A percentile compares a stretch with the other conserved stretches of the same genome.
Evolutionary conservation across 2,329 filamentous ascomycete species (phyloP).

Genomic region (Neocucurbitaria cava): DNA sequence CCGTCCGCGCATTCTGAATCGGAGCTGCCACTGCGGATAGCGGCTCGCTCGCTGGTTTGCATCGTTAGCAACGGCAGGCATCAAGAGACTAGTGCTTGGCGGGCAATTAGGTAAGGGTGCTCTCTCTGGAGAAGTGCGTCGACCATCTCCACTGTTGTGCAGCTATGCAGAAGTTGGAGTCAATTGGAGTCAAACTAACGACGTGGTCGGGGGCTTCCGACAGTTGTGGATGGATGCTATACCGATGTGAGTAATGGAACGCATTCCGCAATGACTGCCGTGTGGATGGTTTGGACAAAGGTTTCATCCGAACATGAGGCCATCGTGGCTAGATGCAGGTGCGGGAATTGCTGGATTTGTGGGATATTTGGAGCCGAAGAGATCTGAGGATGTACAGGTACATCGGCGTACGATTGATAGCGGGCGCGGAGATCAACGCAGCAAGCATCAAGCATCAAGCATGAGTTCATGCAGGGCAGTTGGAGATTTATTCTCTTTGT

Average conservation of each 20-base stretch:
- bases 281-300: not conserved
- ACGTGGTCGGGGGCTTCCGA: not conserved
- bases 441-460: not conserved
- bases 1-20: conserved; percentile 15
- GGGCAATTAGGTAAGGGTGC: not conserved
- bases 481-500: not conserved
- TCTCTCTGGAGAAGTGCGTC: not conserved
- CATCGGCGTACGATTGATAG: not conserved
- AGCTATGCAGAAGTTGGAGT: no score
- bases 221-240: no score
- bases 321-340: not conserved
- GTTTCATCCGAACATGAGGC: not conserved
- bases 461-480: not conserved
- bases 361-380: not conserved
- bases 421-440: not conserved
- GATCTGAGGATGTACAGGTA: not conserved
- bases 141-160: not conserved
- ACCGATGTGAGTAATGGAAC: not conserved
- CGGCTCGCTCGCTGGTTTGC: conserved; percentile 6
- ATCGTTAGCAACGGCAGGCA: conserved; percentile 9
- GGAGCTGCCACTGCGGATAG: conserved; percentile 7
- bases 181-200: no score
- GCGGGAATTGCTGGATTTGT: not conserved
- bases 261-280: not conserved
- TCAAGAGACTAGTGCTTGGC: conserved; percentile 1